Evolutionary conservation across 768 basidiomycete genomes (phyloP).

Genomic region (Thelephora ganbajun): DNA sequence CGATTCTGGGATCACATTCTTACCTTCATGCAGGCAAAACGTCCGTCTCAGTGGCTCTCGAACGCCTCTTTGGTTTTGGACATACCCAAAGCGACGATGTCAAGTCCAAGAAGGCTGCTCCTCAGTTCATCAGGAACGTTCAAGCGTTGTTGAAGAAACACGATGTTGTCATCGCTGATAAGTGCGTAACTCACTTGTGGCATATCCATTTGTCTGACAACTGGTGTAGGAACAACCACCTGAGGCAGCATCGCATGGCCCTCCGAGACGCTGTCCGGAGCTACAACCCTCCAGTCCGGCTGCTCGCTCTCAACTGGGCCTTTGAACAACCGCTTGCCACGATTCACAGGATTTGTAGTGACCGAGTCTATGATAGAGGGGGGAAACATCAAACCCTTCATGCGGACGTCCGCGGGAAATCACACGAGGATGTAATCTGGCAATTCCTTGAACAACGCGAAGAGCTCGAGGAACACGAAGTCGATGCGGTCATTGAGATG

Average conservation of each 20-base stretch:
- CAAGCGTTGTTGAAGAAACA: slow-evolving; percentile 39
- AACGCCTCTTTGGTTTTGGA: slow-evolving; percentile 69
- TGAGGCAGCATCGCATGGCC: slow-evolving; percentile 58
- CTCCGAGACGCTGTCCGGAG: slow-evolving; percentile 41
- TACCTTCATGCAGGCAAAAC: slow-evolving; percentile 59
- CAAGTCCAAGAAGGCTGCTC: slow-evolving; percentile 55
- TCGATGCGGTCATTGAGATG: slow-evolving; percentile 62
- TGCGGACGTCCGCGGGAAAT: slow-evolving; percentile 32
- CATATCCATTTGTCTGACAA: neutral
- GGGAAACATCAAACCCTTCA: slow-evolving; percentile 76
- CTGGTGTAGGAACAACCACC: slow-evolving; percentile 70
- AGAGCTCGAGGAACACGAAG: slow-evolving; percentile 45
- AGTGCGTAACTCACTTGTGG: slow-evolving; percentile 31
- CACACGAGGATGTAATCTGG: slow-evolving; percentile 76
- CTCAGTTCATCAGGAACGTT: slow-evolving; percentile 64
- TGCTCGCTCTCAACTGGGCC: slow-evolving; percentile 75
- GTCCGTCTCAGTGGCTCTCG: slow-evolving; percentile 62
- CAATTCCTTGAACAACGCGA: slow-evolving; percentile 57
- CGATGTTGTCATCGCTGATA: slow-evolving; percentile 85
- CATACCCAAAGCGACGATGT: slow-evolving; percentile 95
- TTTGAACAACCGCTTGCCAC: slow-evolving; percentile 40
- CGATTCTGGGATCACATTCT: neutral
- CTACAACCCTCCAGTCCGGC: slow-evolving; percentile 41
- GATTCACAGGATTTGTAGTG: slow-evolving; percentile 62
- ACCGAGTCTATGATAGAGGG: slow-evolving; percentile 64